These are phyloP conservation scores for Chlorella sp. DNA, from an alignment of 139 green algal genomes.

Conservation along the genomic window DNA sequence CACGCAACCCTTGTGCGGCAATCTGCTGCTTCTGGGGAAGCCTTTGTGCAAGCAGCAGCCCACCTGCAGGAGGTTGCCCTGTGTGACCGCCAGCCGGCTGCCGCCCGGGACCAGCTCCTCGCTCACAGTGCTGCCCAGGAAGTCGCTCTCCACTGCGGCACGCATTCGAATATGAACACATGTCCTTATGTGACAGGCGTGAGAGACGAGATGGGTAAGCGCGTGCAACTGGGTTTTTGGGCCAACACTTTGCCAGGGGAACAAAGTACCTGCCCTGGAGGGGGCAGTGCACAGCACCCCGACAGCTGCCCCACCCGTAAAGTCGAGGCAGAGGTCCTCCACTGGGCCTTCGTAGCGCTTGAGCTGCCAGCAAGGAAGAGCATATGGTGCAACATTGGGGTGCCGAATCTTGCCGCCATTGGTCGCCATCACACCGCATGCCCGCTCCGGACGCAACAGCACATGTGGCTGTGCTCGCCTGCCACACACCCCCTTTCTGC, in stretches of 20 bases:
- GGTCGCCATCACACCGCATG: no score
- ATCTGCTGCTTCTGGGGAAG: no score
- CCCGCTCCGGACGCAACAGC: no score
- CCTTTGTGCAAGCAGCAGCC: not conserved
- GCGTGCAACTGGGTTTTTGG: no score
- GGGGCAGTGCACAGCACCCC: not conserved
- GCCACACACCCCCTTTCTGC: no score
- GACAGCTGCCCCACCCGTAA: constrained; percentile 37
- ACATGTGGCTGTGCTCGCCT: no score
- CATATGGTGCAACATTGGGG: no score
- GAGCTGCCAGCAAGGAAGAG: constrained; percentile 44
- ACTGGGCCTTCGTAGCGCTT: constrained; percentile 76
- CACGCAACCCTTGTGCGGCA: no score
- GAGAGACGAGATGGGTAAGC: no score
- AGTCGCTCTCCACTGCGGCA: constrained; percentile 61
- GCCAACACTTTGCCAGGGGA: no score
- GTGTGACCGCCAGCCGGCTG: constrained; percentile 63
- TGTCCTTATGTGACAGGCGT: no score
- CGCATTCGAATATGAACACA: not conserved
- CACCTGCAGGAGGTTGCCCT: constrained; percentile 62
- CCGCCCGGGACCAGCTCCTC: constrained; percentile 77
- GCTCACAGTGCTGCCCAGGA: constrained; percentile 59
- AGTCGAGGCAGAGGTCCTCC: constrained; percentile 80
- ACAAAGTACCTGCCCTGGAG: not conserved
- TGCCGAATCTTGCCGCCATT: no score